These are phyloP conservation scores for Colletotrichum sp. DNA, from an alignment of 2,329 filamentous ascomycete genomes.

Conservation along the genomic window DNA sequence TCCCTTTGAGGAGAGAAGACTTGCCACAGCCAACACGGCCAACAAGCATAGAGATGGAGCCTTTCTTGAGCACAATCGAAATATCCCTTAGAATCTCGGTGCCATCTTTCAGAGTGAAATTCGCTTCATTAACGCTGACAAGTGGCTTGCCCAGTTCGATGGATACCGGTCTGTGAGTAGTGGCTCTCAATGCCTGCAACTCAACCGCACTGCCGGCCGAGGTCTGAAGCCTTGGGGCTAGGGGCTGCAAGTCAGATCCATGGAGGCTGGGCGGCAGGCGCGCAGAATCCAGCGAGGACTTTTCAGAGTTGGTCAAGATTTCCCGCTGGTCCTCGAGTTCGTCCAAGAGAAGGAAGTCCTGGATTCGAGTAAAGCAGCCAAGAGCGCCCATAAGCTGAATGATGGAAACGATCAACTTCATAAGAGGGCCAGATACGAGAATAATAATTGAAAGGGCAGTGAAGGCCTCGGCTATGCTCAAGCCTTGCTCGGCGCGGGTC, in stretches of 20 bases:
- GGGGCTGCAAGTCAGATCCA: constrained; percentile 11
- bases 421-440: constrained; percentile 34
- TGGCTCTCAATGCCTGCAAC: neutral
- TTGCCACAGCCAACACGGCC: constrained; percentile 51
- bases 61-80: constrained; percentile 19
- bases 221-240: constrained; percentile 9
- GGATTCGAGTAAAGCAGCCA: constrained; percentile 35
- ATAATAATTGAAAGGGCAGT: constrained; percentile 39
- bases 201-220: neutral
- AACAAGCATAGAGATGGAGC: constrained; percentile 38
- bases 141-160: neutral
- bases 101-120: constrained; percentile 20
- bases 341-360: constrained; percentile 32
- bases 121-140: constrained; percentile 6
- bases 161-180: neutral
- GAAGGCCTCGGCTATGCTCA: constrained; percentile 37
- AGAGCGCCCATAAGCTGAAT: constrained; percentile 35
- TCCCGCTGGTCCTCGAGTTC: constrained; percentile 24
- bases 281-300: neutral
- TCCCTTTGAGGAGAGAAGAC: constrained; percentile 38
- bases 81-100: constrained; percentile 27
- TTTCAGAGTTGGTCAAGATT: neutral
- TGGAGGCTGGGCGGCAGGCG: neutral
- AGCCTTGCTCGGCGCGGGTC: constrained; percentile 28
- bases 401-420: constrained; percentile 34